Evolutionary conservation across 1,139 yeast species (phyloP).

Genomic region (Blastobotrys elegans): DNA sequence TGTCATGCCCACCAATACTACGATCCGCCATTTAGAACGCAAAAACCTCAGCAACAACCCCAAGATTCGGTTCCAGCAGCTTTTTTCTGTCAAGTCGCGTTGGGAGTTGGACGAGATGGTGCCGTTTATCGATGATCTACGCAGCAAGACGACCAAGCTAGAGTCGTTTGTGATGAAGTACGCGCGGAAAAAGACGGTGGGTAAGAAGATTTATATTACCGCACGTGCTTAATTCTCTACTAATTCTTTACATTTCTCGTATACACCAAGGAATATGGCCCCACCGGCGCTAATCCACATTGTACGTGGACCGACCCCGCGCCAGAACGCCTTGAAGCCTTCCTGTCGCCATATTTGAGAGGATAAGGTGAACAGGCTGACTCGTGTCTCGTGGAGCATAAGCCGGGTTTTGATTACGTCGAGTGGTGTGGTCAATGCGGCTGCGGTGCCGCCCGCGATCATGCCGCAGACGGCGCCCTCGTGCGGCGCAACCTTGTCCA

Average conservation of each 20-base stretch:
- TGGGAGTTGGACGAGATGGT: conserved; percentile 73
- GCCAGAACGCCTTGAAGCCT: conserved; percentile 62
- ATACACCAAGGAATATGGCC: conserved; percentile 90
- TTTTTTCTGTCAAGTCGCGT: conserved; percentile 53
- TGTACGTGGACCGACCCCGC: conserved; percentile 91
- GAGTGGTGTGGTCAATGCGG: conserved; percentile 88
- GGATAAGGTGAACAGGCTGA: conserved; percentile 39
- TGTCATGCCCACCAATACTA: conserved; percentile 42
- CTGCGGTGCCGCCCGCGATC: conserved; percentile 91
- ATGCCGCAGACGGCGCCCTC: conserved; percentile 95
- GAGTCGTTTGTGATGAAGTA: conserved; percentile 72
- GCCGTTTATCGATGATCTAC: conserved; percentile 56
- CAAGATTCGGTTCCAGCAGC: conserved; percentile 50
- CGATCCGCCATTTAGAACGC: conserved; percentile 50
- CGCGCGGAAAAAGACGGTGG: conserved; percentile 61
- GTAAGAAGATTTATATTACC: conserved; percentile 41
- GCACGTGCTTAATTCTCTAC: conserved; percentile 23
- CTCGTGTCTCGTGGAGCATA: conserved; percentile 61
- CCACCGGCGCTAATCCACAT: conserved; percentile 99
- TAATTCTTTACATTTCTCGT: conserved; percentile 59
- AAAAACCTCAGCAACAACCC: conserved; percentile 48
- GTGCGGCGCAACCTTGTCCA: conserved; percentile 47
- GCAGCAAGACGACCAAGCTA: conserved; percentile 51
- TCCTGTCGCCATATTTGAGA: conserved; percentile 52
- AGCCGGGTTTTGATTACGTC: conserved; percentile 90